These are phyloP conservation scores for Tetrapisispora nanseiensis DNA, from an alignment of 805 yeast genomes.

Conservation along the genomic window DNA sequence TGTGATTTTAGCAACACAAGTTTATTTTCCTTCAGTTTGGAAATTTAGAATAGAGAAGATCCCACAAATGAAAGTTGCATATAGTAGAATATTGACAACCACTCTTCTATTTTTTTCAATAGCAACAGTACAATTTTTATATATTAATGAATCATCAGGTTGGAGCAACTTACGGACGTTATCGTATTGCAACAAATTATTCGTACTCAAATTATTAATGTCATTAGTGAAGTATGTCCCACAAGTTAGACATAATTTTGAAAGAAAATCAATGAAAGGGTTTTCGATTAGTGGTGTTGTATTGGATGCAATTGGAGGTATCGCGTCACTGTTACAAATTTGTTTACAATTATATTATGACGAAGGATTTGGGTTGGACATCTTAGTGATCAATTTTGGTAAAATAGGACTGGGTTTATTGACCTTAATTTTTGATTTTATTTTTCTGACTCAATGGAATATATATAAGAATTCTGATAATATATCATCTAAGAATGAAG, in stretches of 20 bases:
- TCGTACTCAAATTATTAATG: constrained; percentile 35
- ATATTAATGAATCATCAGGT: constrained; percentile 6
- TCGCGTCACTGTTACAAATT: constrained; percentile 24
- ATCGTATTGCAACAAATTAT: constrained; percentile 20
- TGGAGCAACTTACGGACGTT: constrained; percentile 19
- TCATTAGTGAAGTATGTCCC: constrained; percentile 56
- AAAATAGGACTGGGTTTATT: constrained; percentile 33
- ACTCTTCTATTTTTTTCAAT: constrained; percentile 12
- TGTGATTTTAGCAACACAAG: constrained; percentile 33
- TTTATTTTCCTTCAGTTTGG: constrained; percentile 31
- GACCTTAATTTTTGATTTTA: constrained; percentile 31
- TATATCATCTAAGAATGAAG: background rate
- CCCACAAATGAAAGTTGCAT: constrained; percentile 21
- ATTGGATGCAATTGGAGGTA: constrained; percentile 32
- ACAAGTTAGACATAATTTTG: constrained; percentile 73
- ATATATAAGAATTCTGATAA: constrained; percentile 9
- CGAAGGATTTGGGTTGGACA: constrained; percentile 13
- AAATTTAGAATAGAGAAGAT: constrained; percentile 19
- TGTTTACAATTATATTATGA: constrained; percentile 16
- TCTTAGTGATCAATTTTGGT: constrained; percentile 30
- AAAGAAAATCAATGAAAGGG: constrained; percentile 73
- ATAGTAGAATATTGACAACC: constrained; percentile 11
- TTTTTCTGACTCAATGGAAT: constrained; percentile 33
- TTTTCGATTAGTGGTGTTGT: constrained; percentile 55
- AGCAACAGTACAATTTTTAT: constrained; percentile 11